Base-by-base conservation (phyloP, 805 yeast genomes). In the Yarrowia divulgata region DNA sequence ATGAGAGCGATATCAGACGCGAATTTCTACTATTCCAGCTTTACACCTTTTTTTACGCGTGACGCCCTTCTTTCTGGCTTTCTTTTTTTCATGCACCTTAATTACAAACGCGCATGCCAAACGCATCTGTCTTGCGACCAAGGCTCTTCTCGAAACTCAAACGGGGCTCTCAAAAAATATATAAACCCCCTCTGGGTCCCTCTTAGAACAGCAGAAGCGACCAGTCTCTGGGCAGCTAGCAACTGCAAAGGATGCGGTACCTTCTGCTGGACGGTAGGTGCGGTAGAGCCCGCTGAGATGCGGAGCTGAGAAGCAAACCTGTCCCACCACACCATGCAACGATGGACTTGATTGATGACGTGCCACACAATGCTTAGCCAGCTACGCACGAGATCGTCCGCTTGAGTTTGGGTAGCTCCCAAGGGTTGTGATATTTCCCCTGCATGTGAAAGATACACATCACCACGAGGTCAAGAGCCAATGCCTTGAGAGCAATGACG, bases 261-360 rank as follows among this genome's bases (percentile, higher is more conserved):
- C 60, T 39, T 54, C 60, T 54, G 60, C 19, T 16, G 43, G 60
- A 54, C 45, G 60, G 60, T 19, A 54, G 60, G 60, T 54, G 60
- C 60, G 60, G 60, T 54, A 54, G 60, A 54, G 60, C 60, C 60
- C 19, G 32, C 60, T 54, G 60, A 54, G 19, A 54, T 39, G 60
- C 32, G 34, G 60, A 54, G 60, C 60, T 54, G 60, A 54, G 60
- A 54, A 54, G 60, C 60, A 54, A 39, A 54, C 60, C 60, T 54
- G 60, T 54, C 60, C 32, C 10, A 13, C 32, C 45, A 34, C 57
- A 8, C 35, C 55, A 54, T 54, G 60, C 60, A 54, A 54, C 60
- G 60, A 54, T 39, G 60, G 60, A 39, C 34, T 32, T 34, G 55
- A 37, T 54, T 16, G 14, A 54, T 54, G 60, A 39, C 16, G 60